Base-by-base conservation (phyloP, 1,139 yeast genomes). In the Maudiozyma humilis region DNA sequence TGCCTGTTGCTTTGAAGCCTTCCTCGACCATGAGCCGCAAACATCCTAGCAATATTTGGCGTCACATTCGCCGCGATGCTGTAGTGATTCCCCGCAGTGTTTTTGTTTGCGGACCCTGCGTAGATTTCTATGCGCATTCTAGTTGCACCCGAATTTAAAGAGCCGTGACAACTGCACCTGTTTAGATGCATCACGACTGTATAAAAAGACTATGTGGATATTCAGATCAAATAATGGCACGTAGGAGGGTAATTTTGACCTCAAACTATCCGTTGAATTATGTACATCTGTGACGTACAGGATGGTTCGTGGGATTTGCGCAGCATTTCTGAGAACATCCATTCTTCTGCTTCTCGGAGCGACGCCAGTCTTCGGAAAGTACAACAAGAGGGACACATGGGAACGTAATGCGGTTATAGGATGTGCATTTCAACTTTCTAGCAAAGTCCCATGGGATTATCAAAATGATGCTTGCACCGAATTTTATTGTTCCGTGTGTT, bases 401-500 rank as follows among this genome's bases (percentile, higher is more conserved):
- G 47, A 44, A 16, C 39, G 39, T 19, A 35, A 23, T 14, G 16
- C 44, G 4, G 45, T 42, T 4, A 31, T 40, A 8, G 47, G 42
- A 12, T 45, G 47, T 37, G 40, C 42, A 10, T 34, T 40, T 18
- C 35, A 40, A 16, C 36, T 45, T 5, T 36, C 45, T 3, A 40
- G 38, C 16, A 32, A 33, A 14, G 19, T 36, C 12, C 23, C 25
- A 5, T 46, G 49, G 49, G 43, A 44, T 37, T 29, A 29, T 18
- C 10, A 35, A 4, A n/a, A 14, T 10, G 12, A 15, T 3, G 29
- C 23, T 7, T 15, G 13, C 8, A n/a, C 8, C n/a, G 38, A 23
- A 31, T 45, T 42, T 29, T 45, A 47, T 27, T 27, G 36, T 10
- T 38, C 52, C 7, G 19, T 51, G 4, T 55, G 59, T 35, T 47